A percentile compares a stretch with the other conserved stretches of the same genome.
These are phyloP conservation scores for Solanum sejunctum DNA, from an alignment of 257 asterid species.

Conservation along the genomic window DNA sequence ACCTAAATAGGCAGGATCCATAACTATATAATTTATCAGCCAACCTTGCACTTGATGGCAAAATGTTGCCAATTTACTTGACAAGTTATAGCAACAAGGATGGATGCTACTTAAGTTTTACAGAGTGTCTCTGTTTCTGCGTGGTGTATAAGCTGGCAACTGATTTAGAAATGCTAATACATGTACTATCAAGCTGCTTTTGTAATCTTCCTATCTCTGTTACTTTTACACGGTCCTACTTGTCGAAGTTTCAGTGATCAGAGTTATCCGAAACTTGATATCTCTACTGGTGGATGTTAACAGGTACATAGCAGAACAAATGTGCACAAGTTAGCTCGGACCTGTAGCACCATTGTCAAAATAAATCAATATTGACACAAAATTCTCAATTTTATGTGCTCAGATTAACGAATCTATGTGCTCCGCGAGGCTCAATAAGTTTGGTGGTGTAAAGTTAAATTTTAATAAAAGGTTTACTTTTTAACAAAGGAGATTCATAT, in stretches of 20 bases:
- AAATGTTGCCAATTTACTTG: not conserved
- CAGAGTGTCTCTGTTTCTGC: not conserved
- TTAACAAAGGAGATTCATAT: no score
- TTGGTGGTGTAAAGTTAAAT: no score
- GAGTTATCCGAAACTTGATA: not conserved
- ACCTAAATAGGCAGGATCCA: not conserved
- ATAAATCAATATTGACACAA: not conserved
- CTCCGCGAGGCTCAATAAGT: no score
- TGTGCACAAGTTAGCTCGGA: not conserved
- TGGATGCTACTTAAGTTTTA: not conserved
- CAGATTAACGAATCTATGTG: no score
- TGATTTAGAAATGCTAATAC: not conserved
- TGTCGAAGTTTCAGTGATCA: not conserved
- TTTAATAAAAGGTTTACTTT: no score
- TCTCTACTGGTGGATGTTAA: not conserved
- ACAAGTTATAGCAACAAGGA: not conserved
- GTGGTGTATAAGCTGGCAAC: not conserved
- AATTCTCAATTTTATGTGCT: not conserved
- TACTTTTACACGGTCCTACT: not conserved
- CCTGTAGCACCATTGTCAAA: not conserved
- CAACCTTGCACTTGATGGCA: not conserved
- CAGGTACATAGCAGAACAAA: not conserved
- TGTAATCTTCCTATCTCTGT: not conserved
- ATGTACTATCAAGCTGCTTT: not conserved
- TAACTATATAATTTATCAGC: not conserved